These are phyloP conservation scores for Calonectria honghensis DNA, from an alignment of 2,329 filamentous ascomycete species.

Conservation along the genomic window DNA sequence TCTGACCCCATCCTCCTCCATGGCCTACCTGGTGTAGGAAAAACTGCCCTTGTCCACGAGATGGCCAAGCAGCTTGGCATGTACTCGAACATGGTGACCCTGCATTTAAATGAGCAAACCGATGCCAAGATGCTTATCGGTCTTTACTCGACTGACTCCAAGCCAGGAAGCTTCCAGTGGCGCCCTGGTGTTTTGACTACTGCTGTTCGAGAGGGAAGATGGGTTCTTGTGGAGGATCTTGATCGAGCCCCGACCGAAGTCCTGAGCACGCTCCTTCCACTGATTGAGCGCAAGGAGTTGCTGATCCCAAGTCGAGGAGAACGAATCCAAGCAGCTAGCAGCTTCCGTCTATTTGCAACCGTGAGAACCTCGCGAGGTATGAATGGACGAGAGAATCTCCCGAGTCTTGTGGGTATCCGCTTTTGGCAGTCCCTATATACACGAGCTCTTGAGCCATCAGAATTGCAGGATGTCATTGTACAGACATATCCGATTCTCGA, in stretches of 20 bases:
- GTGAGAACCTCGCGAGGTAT: slow-evolving; percentile 84
- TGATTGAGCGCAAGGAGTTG: slow-evolving; percentile 94
- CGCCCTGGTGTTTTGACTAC: slow-evolving; percentile 93
- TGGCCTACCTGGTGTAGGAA: slow-evolving; percentile 90
- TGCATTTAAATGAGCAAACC: slow-evolving; percentile 98
- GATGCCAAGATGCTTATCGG: slow-evolving; percentile 97
- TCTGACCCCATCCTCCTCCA: slow-evolving; percentile 85
- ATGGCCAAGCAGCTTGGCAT: slow-evolving; percentile 87
- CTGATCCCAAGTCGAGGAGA: slow-evolving; percentile 93
- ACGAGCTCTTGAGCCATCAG: slow-evolving; percentile 77
- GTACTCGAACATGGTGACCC: slow-evolving; percentile 88
- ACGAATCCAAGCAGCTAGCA: slow-evolving; percentile 85
- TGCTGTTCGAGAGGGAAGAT: slow-evolving; percentile 93
- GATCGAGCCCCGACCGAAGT: slow-evolving; percentile 97
- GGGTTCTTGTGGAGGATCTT: slow-evolving; percentile 98
- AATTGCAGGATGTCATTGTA: slow-evolving; percentile 84
- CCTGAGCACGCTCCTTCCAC: slow-evolving; percentile 91
- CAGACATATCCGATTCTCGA: slow-evolving; percentile 82
- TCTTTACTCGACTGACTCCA: slow-evolving; percentile 91
- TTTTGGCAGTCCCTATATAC: slow-evolving; percentile 90
- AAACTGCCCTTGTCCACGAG: slow-evolving; percentile 90
- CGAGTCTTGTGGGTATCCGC: slow-evolving; percentile 86
- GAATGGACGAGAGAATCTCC: slow-evolving; percentile 80
- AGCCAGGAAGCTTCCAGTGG: slow-evolving; percentile 94
- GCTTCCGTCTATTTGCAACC: slow-evolving; percentile 94